Evolutionary conservation across 768 basidiomycete genomes (phyloP).

Genomic region (Chiua virens): DNA sequence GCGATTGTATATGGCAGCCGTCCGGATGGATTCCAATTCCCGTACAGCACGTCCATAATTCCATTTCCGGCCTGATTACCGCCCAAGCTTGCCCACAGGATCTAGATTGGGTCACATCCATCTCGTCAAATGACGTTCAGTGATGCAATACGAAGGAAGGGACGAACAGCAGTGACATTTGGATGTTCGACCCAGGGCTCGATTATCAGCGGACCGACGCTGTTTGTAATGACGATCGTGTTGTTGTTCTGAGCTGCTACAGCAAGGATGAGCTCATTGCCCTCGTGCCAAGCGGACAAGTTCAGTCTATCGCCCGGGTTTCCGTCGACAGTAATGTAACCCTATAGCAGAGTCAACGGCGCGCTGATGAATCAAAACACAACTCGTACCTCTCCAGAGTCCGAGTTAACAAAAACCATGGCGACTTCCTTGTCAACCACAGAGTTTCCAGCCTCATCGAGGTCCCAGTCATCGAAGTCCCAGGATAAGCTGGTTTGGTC

Average conservation of each 20-base stretch:
- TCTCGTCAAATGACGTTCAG: slow-evolving; percentile 14
- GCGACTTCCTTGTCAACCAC: slow-evolving; percentile 58
- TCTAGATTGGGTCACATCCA: slow-evolving; percentile 11
- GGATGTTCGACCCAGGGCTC: slow-evolving; percentile 75
- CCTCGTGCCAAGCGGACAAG: slow-evolving; percentile 38
- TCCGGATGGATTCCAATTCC: slow-evolving; percentile 72
- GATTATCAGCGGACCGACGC: slow-evolving; percentile 68
- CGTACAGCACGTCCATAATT: slow-evolving; percentile 77
- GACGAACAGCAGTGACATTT: slow-evolving; percentile 63
- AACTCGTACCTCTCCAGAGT: slow-evolving; percentile 69
- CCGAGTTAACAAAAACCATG: slow-evolving; percentile 78
- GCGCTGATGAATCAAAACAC: too few species aligned
- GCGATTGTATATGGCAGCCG: slow-evolving; percentile 76
- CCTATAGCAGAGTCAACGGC: slow-evolving; percentile 24
- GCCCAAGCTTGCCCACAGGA: slow-evolving; percentile 52
- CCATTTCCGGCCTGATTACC: slow-evolving; percentile 84
- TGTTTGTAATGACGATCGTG: slow-evolving; percentile 79
- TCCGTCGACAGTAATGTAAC: slow-evolving; percentile 60
- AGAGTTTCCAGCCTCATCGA: slow-evolving; percentile 45
- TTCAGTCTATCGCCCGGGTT: slow-evolving; percentile 42
- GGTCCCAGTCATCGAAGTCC: slow-evolving; percentile 70
- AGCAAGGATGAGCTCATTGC: slow-evolving; percentile 41
- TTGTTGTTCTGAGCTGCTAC: slow-evolving; percentile 72
- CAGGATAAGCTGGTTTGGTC: slow-evolving; percentile 70
- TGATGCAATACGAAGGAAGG: slow-evolving; percentile 25